phyloP scores from a whole-genome alignment of 148 eudicot species.

The Chenopodium berlandieri region DNA sequence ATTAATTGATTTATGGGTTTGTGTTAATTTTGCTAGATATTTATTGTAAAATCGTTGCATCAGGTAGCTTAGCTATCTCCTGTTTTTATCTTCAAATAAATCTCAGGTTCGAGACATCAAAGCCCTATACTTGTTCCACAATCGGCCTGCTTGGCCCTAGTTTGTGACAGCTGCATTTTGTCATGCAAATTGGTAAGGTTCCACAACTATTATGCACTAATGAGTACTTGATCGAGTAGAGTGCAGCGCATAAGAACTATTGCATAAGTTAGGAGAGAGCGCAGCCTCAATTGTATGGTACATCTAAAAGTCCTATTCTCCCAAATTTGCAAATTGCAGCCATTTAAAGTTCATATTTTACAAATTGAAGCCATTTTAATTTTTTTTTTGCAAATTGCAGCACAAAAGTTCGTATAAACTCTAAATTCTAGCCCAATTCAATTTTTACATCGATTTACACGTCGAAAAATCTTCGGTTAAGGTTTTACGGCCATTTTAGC shows the following conservation, averaged over 20 bases:
- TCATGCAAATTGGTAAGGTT: constrained; percentile 83
- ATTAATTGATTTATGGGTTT: too few relatives aligned
- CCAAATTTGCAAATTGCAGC: neutral
- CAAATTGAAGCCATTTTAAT: too few relatives aligned
- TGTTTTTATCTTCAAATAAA: constrained; percentile 2
- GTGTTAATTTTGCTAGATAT: too few relatives aligned
- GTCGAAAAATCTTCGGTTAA: too few relatives aligned
- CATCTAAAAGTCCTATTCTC: neutral
- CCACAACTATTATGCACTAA: neutral
- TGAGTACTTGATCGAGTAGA: neutral
- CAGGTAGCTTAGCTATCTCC: neutral
- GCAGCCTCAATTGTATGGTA: neutral
- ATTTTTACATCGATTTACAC: too few relatives aligned
- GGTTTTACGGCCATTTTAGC: too few relatives aligned
- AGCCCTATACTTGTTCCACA: constrained; percentile 77
- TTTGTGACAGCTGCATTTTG: constrained; percentile 96
- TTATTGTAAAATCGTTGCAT: neutral
- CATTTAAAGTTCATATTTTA: too few relatives aligned
- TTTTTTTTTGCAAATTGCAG: too few relatives aligned
- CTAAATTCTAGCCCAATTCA: too few relatives aligned
- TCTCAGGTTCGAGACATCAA: constrained; percentile 65
- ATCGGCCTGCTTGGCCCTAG: constrained; percentile 86
- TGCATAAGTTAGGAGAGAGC: neutral
- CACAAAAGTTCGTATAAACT: too few relatives aligned
- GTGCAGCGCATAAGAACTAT: neutral